phyloP scores from a whole-genome alignment of 148 eudicot genomes.

The Nepenthes gracilis region DNA sequence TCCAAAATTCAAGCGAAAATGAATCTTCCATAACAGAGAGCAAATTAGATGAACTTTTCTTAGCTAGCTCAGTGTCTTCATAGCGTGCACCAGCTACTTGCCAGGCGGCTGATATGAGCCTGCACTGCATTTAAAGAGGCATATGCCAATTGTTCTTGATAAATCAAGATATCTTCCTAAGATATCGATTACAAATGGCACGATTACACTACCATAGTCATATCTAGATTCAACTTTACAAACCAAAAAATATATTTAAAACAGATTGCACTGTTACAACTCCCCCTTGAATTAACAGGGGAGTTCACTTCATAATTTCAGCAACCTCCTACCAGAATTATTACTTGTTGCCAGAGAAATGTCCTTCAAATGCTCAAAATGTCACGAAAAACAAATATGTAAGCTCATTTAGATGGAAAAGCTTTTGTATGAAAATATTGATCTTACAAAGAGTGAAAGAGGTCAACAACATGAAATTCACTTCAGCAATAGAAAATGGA shows the following conservation, averaged over 20 bases:
- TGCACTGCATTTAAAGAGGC: slow-evolving; percentile 9
- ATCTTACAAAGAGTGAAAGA: too few relatives aligned
- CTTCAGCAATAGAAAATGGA: too few relatives aligned
- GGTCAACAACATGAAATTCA: too few relatives aligned
- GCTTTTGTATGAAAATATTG: too few relatives aligned
- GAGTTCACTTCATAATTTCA: too few relatives aligned
- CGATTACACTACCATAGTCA: not conserved
- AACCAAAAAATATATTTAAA: slow-evolving; percentile 2
- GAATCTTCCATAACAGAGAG: slow-evolving; percentile 24
- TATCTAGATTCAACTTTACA: not conserved
- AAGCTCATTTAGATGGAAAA: too few relatives aligned
- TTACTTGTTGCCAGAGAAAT: too few relatives aligned
- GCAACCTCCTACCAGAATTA: too few relatives aligned
- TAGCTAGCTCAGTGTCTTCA: slow-evolving; percentile 48
- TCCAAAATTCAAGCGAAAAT: slow-evolving; percentile 46
- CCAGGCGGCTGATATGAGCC: slow-evolving; percentile 72
- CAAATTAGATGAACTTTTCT: slow-evolving; percentile 40
- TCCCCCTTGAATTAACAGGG: too few relatives aligned
- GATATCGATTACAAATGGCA: not conserved
- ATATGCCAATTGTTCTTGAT: not conserved
- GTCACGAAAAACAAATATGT: too few relatives aligned
- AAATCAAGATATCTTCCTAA: not conserved
- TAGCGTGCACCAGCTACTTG: slow-evolving; percentile 60
- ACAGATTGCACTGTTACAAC: too few relatives aligned
- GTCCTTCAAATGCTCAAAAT: too few relatives aligned